Base-by-base conservation (phyloP, 441 rosid genomes). In the Aquilaria agallochum region DNA sequence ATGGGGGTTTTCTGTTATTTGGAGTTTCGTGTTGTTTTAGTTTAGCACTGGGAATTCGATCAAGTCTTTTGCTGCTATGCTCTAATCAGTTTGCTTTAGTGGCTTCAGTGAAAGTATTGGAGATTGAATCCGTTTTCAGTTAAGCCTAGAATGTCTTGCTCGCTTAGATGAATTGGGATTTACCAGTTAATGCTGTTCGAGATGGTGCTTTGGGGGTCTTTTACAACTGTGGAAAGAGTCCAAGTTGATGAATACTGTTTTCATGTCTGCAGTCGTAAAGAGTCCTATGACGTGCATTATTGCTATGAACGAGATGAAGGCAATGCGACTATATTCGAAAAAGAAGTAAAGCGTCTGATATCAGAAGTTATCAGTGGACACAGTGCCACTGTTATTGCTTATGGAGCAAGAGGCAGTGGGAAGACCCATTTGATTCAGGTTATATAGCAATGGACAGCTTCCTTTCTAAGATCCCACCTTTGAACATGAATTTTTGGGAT, bases 371-470 rank as follows among this genome's bases (percentile, higher is more conserved):
- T 89, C 48, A 76, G 77, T 40, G 93, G 93, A 48, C 50, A 53
- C 9, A 72, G 73, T 72, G 82, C 83, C 34, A 80, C 82, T 46
- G 64, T 85, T 2, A 68, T 89, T 69, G 94, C 88, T 5, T 75
- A 45, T 6, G 96, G 96, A 69, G 86, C 96, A 9, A 78, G 81
- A 67, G 68, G 75, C 60, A 78, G 83, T 5, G 93, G 89, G 12
- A 89, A 89, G 60, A 65, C 85, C 15, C 64, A 60, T 68, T 42
- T 76, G 9, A 71, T 83, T 30, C 85, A 84, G 91, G 93, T 89
- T 33, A 42, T 44, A 30, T 14, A 56, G 31, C 11, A 20, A 31
- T 32, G 1, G 3, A 5, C 12, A 0, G 12, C n/a, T 40, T 10
- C 11, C 4, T 20, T 51, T 10, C 6, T 42, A n/a, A 14, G n/a